Percentiles rank a stretch among this genome's conserved stretches.
phyloP scores from a whole-genome alignment of 768 basidiomycete species.

The Mrakia gelida region DNA sequence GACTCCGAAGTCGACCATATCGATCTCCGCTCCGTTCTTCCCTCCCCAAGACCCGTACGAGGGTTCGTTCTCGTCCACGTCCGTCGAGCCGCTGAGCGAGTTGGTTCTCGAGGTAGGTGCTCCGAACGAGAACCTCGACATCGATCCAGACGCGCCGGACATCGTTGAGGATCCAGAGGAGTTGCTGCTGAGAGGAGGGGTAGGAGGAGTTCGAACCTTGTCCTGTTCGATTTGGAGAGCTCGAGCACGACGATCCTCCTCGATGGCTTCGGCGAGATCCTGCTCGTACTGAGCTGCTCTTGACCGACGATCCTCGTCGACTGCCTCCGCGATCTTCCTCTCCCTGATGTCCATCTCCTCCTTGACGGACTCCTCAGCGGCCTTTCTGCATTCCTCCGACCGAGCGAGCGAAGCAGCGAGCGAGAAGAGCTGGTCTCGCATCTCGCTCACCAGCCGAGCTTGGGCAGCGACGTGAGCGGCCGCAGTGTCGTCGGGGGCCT shows the following conservation, averaged over 20 bases:
- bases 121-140: slow-evolving; percentile 29
- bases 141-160: slow-evolving; percentile 17
- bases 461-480: slow-evolving; percentile 37
- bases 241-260: neutral
- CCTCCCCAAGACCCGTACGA: neutral
- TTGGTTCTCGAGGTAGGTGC: neutral
- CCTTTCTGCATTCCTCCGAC: slow-evolving; percentile 21
- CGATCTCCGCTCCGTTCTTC: slow-evolving; percentile 22
- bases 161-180: neutral
- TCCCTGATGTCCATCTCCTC: slow-evolving; percentile 24
- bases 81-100: slow-evolving; percentile 16
- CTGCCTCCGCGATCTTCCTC: slow-evolving; percentile 21
- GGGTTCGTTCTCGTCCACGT: slow-evolving; percentile 10
- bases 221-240: neutral
- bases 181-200: slow-evolving; percentile 19
- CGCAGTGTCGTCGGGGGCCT: slow-evolving; percentile 21
- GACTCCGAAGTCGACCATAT: slow-evolving; percentile 26
- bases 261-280: slow-evolving; percentile 5
- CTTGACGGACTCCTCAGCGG: slow-evolving; percentile 19
- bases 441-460: slow-evolving; percentile 43
- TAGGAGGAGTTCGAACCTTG: slow-evolving; percentile 7
- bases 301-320: slow-evolving; percentile 28
- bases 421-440: slow-evolving; percentile 46
- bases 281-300: neutral
- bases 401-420: slow-evolving; percentile 45